A percentile compares a stretch with the other conserved stretches of the same genome.
These are phyloP conservation scores for Paramicrosporidium saccamoebae DNA, from an alignment of 371 early-diverging fungal genomes.

Conservation along the genomic window DNA sequence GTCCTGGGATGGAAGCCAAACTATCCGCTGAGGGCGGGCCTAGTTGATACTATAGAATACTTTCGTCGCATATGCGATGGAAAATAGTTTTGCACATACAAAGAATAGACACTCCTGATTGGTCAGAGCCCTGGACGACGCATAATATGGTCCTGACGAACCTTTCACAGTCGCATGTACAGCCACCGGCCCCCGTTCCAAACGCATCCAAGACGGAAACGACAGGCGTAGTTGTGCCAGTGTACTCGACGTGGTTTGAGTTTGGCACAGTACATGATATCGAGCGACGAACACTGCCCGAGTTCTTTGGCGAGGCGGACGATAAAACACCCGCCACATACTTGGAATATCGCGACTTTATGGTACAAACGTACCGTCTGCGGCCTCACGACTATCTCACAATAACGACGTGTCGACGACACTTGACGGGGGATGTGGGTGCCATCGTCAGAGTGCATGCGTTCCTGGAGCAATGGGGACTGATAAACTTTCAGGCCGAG, in stretches of 20 bases:
- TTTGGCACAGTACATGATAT: slow-evolving; percentile 49
- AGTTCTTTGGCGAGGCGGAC: slow-evolving; percentile 66
- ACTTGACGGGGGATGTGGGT: slow-evolving; percentile 85
- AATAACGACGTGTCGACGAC: slow-evolving; percentile 75
- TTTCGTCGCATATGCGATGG: no score
- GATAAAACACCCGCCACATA: slow-evolving; percentile 70
- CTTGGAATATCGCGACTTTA: slow-evolving; percentile 84
- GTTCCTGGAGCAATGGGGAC: slow-evolving; percentile 94
- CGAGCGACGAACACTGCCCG: slow-evolving; percentile 63
- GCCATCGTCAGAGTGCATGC: slow-evolving; percentile 87
- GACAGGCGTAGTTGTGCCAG: slow-evolving; percentile 36
- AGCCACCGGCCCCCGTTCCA: no score
- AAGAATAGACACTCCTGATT: no score
- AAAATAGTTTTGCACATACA: no score
- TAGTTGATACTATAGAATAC: no score
- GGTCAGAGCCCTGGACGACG: no score
- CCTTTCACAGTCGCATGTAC: no score
- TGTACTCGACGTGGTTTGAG: slow-evolving; percentile 78
- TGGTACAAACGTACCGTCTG: slow-evolving; percentile 79
- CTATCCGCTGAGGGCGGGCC: no score
- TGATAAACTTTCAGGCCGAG: slow-evolving; percentile 91
- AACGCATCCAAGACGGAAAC: no score
- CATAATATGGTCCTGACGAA: no score
- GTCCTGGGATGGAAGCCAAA: slow-evolving; percentile 37
- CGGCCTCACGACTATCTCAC: slow-evolving; percentile 80